Percentiles rank a stretch among this genome's conserved stretches.
These are phyloP conservation scores for Blumeria hordei DNA, from an alignment of 2,329 filamentous ascomycete genomes.

Conservation along the genomic window DNA sequence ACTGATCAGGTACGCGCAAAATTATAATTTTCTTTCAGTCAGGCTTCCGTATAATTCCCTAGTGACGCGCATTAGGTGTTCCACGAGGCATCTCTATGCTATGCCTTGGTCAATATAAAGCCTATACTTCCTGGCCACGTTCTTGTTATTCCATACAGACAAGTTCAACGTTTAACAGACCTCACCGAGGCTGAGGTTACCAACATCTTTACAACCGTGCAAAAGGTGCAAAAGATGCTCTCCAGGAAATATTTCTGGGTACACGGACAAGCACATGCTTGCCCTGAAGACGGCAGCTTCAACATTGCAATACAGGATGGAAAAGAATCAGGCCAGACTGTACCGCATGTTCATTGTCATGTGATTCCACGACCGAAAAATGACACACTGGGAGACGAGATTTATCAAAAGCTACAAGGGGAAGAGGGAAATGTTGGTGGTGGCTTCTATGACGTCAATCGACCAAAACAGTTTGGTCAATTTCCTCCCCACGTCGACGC, in stretches of 20 bases:
- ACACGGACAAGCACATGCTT: conserved; percentile 21
- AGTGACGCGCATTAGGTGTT: conserved; percentile 43
- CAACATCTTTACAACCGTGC: conserved; percentile 74
- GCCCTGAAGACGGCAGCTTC: conserved; percentile 41
- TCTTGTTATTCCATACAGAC: conserved; percentile 54
- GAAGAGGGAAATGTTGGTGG: conserved; percentile 66
- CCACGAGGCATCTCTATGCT: conserved; percentile 53
- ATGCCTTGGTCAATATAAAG: conserved; percentile 86
- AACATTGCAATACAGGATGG: conserved; percentile 95
- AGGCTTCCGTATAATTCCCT: not conserved
- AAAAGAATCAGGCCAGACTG: conserved; percentile 71
- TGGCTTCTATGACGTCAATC: conserved; percentile 33
- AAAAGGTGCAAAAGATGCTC: conserved; percentile 58
- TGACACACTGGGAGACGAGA: conserved; percentile 35
- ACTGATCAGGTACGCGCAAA: conserved; percentile 35
- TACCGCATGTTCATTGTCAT: conserved; percentile 82
- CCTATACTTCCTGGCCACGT: conserved; percentile 84
- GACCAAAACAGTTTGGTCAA: conserved; percentile 26
- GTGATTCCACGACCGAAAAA: conserved; percentile 48
- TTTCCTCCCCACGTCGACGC: conserved; percentile 53
- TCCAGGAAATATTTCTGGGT: conserved; percentile 29
- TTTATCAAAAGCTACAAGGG: conserved; percentile 64
- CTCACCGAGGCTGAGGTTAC: conserved; percentile 16
- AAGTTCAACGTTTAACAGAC: conserved; percentile 37
- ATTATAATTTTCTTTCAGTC: not conserved